Evolutionary conservation across 371 early-diverging fungal genomes (phyloP).

Genomic region (Rhizopus delemar): DNA sequence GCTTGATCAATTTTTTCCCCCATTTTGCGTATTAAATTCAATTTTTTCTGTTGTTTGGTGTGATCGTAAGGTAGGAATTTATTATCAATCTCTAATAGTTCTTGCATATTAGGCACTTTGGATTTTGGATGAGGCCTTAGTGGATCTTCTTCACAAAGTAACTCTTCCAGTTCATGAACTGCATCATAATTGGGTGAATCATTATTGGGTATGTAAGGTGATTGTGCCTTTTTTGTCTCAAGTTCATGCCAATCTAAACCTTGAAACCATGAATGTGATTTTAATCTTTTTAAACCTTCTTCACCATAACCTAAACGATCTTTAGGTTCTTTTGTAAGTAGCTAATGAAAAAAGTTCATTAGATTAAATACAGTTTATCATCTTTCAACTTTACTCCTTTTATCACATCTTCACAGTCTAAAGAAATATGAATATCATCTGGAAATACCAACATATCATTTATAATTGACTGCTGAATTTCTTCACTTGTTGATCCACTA

Average conservation of each 20-base stretch:
- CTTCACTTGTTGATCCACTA: conserved; percentile 37
- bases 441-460: conserved; percentile 60
- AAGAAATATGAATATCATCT: conserved; percentile 46
- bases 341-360: conserved; percentile 16
- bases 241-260: conserved; percentile 61
- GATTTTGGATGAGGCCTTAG: conserved; percentile 48
- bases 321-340: conserved; percentile 56
- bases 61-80: conserved; percentile 64
- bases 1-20: conserved; percentile 18
- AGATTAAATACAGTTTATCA: neutral
- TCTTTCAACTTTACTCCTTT: conserved; percentile 8
- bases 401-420: conserved; percentile 58
- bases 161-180: conserved; percentile 91
- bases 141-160: conserved; percentile 88
- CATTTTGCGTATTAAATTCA: conserved; percentile 9
- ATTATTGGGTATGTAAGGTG: conserved; percentile 68
- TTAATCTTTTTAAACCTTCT: conserved; percentile 56
- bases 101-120: conserved; percentile 25
- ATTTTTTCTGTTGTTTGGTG: conserved; percentile 38
- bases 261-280: conserved; percentile 64
- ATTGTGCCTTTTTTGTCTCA: conserved; percentile 51
- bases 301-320: conserved; percentile 61
- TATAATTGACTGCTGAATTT: conserved; percentile 60
- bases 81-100: conserved; percentile 52
- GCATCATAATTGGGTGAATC: conserved; percentile 88